phyloP scores from a whole-genome alignment of 108 stramenopile genomes.

The Skeletonema costatum region DNA sequence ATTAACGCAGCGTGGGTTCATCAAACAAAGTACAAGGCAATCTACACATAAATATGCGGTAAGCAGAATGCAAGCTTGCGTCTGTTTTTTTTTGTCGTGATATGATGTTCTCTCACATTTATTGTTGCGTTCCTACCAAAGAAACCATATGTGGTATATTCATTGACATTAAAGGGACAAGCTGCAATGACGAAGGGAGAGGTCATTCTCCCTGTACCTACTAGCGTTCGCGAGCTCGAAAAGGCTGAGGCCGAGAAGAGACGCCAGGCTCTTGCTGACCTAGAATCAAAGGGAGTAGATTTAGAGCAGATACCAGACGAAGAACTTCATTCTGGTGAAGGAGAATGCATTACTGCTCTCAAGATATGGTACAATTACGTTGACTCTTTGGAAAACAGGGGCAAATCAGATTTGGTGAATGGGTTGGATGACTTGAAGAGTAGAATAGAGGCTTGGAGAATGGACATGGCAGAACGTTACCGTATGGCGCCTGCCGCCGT shows the following conservation, averaged over 20 bases:
- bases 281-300: conserved; percentile 55
- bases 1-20: conserved; percentile 45
- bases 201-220: conserved; percentile 74
- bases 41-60: conserved; percentile 23
- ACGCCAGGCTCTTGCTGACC: conserved; percentile 44
- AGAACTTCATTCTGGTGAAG: conserved; percentile 77
- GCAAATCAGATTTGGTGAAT: conserved; percentile 46
- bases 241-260: conserved; percentile 51
- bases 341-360: conserved; percentile 71
- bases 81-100: background rate
- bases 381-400: conserved; percentile 39
- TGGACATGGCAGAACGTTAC: conserved; percentile 50
- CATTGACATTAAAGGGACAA: conserved; percentile 46
- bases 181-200: conserved; percentile 28
- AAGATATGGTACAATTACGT: conserved; percentile 65
- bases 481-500: conserved; percentile 75
- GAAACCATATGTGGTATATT: conserved; percentile 39
- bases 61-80: background rate
- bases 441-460: conserved; percentile 68
- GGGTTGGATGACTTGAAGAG: conserved; percentile 61
- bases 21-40: conserved; percentile 41
- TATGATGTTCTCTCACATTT: background rate
- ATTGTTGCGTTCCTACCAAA: background rate
- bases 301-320: conserved; percentile 61
- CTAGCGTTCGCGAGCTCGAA: conserved; percentile 66